phyloP scores from a whole-genome alignment of 768 basidiomycete genomes.

The Polyporus arcularius region DNA sequence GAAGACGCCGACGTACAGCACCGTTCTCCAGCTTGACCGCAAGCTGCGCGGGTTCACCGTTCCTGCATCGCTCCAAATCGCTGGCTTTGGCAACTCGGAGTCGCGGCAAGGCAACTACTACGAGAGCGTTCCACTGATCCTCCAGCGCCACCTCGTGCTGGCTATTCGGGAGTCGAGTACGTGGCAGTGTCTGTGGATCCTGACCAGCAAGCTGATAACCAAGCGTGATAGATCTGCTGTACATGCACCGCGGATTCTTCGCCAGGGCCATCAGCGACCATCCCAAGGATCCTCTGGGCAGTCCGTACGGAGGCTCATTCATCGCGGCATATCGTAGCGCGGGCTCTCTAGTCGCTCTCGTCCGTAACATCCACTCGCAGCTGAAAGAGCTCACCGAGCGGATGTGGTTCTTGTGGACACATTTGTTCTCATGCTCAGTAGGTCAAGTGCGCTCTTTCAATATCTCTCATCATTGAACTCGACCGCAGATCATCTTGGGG shows the following conservation, averaged over 20 bases:
- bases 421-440: slow-evolving; percentile 73
- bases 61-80: slow-evolving; percentile 63
- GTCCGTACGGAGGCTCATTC: slow-evolving; percentile 68
- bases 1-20: slow-evolving; percentile 60
- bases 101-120: slow-evolving; percentile 20
- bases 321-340: slow-evolving; percentile 69
- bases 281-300: slow-evolving; percentile 65
- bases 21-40: slow-evolving; percentile 64
- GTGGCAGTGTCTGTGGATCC: slow-evolving; percentile 21
- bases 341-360: slow-evolving; percentile 67
- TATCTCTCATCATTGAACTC: not conserved
- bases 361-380: slow-evolving; percentile 66
- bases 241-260: slow-evolving; percentile 78
- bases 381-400: slow-evolving; percentile 66
- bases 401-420: slow-evolving; percentile 74
- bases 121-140: slow-evolving; percentile 57
- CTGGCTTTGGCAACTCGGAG: slow-evolving; percentile 54
- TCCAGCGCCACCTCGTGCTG: slow-evolving; percentile 68
- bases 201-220: not conserved
- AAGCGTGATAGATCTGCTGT: slow-evolving; percentile 53
- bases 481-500: slow-evolving; percentile 61
- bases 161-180: slow-evolving; percentile 69
- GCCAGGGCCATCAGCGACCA: slow-evolving; percentile 68
- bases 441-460: not conserved
- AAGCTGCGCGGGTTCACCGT: slow-evolving; percentile 64